phyloP scores from a whole-genome alignment of 2,329 filamentous ascomycete species.

The Bisporella sp. region DNA sequence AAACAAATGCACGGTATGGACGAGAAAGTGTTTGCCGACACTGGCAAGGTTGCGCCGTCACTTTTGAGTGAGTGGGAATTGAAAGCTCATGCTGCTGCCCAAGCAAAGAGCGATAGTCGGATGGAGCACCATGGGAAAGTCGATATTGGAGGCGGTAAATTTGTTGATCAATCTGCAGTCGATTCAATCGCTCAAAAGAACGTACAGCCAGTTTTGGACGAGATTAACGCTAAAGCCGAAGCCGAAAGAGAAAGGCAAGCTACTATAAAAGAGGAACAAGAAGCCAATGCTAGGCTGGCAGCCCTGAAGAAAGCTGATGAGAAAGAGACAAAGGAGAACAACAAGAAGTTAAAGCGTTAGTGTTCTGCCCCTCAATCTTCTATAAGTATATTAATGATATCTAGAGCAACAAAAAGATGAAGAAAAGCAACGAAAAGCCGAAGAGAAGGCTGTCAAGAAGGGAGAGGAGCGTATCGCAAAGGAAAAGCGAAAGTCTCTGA shows the following conservation, averaged over 20 bases:
- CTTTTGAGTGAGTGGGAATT: constrained; percentile 72
- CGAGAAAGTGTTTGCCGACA: constrained; percentile 68
- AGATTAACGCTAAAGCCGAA: constrained; percentile 75
- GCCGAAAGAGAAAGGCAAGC: constrained; percentile 61
- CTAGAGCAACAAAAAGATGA: constrained; percentile 32
- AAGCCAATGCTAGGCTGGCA: constrained; percentile 55
- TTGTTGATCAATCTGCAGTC: constrained; percentile 70
- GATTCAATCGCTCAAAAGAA: constrained; percentile 70
- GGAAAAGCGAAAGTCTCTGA: constrained; percentile 44
- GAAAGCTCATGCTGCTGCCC: constrained; percentile 64
- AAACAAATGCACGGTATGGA: constrained; percentile 75
- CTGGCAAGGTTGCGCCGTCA: constrained; percentile 63
- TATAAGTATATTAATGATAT: constrained; percentile 12
- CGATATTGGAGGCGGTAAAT: constrained; percentile 74
- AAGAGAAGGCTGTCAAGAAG: constrained; percentile 46
- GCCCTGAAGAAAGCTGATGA: constrained; percentile 48
- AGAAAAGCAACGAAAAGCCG: constrained; percentile 36
- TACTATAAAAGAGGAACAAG: constrained; percentile 54
- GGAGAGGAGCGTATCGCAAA: constrained; percentile 45
- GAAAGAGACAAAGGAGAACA: constrained; percentile 45
- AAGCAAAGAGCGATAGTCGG: constrained; percentile 55
- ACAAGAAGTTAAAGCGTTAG: constrained; percentile 53
- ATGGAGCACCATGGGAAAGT: constrained; percentile 50
- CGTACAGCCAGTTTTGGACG: constrained; percentile 77
- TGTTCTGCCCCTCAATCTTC: constrained; percentile 5